Base-by-base conservation (phyloP, 83 land plant species). In the Thuja plicata region DNA sequence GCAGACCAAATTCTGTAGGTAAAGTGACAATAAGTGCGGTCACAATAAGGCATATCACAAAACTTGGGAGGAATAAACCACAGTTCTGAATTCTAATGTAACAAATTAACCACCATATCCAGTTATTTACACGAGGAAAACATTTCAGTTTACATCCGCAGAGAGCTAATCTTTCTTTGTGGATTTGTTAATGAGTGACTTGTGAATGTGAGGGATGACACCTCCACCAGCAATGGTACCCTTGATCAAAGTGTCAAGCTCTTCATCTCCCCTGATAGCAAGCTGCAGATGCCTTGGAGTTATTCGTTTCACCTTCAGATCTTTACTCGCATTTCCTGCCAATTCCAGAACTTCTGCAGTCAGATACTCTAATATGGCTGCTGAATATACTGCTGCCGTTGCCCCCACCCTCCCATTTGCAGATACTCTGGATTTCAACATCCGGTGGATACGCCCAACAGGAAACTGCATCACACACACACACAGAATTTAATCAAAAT, bases 211-310 rank as follows among this genome's bases (percentile, higher is more conserved):
- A 19, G 92, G 92, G 84, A 91, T 91, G 16, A 91, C 92, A 35
- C 90, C 92, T 66, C 92, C 92, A 45, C 92, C 90, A 30, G 92
- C 90, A 34, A 91, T 91, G 90, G 92, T 91, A 43, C 92, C 92
- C 84, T 91, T 91, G 46, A 91, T 91, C 21, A 91, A 85, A 30
- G 92, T 91, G 52, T 91, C 92, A 78, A 91, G 92, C 60, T 91
- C 92, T 82, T 91, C 92, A 85, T 91, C 92, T 48, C 89, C 92
- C 0, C 92, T 82, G 19, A 91, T 91, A 37, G 92, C 92, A 7
- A 91, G 90, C 90, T 91, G 92, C 78, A 91, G 55, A 88, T 91
- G 92, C 87, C 92, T 87, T 9, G 92, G 92, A 8, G 90, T 89
- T 11, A 91, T 91, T 85, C 92, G 92, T 85, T 91, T 91, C 2